A percentile compares a stretch with the other conserved stretches of the same genome.
These are phyloP conservation scores for Phytophthora sp. DNA, from an alignment of 352 stramenopile species.

Conservation along the genomic window DNA sequence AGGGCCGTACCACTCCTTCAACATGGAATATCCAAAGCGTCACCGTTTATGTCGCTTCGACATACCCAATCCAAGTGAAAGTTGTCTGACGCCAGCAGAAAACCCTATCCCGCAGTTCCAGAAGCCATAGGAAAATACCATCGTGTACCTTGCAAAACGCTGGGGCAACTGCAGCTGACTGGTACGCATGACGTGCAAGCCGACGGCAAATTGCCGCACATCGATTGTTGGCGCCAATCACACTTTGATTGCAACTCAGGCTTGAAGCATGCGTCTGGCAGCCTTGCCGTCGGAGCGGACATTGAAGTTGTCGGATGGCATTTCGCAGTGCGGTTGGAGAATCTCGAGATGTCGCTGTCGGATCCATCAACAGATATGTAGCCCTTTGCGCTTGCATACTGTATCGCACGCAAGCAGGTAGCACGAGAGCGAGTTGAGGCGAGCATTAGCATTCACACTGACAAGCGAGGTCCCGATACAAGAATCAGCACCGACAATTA, in stretches of 20 bases:
- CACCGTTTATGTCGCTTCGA: constrained; percentile 3
- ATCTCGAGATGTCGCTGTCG: constrained; percentile 2
- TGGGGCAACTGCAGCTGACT: constrained; percentile 8
- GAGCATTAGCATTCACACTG: no score
- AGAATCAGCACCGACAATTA: neutral
- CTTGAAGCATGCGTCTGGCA: constrained; percentile 1
- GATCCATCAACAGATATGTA: constrained; percentile 1
- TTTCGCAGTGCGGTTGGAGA: no score
- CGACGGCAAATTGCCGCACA: constrained; percentile 9
- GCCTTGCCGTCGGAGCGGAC: constrained; percentile 6
- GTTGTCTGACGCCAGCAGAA: neutral
- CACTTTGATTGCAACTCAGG: neutral
- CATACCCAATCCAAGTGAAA: constrained; percentile 19
- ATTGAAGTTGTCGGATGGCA: no score
- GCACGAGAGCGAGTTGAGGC: constrained; percentile 2
- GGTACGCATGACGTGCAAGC: constrained; percentile 4
- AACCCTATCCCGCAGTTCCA: constrained; percentile 10
- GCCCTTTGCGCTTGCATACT: neutral
- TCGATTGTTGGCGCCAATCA: constrained; percentile 4
- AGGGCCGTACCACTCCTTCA: constrained; percentile 9
- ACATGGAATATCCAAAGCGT: constrained; percentile 12
- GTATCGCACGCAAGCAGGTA: neutral
- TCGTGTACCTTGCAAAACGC: no score
- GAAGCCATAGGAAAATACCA: constrained; percentile 4
- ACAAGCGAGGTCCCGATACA: no score